A percentile compares a stretch with the other conserved stretches of the same genome.
phyloP scores from a whole-genome alignment of 2,329 filamentous ascomycete genomes.

The Hymenoscyphus scutula region DNA sequence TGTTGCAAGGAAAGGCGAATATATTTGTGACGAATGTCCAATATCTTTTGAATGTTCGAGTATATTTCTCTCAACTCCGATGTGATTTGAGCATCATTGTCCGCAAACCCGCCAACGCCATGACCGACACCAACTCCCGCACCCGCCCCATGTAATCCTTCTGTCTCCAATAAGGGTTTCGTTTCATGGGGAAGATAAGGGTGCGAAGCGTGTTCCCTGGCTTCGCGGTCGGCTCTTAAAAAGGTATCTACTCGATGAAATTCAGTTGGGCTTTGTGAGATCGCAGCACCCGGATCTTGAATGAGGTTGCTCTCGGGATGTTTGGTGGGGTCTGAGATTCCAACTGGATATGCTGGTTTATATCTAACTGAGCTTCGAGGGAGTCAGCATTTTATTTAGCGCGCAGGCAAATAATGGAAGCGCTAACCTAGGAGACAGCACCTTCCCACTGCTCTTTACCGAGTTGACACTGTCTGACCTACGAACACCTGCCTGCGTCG shows the following conservation, averaged over 20 bases:
- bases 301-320: slow-evolving; percentile 33
- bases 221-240: slow-evolving; percentile 32
- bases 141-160: slow-evolving; percentile 56
- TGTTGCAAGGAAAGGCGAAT: slow-evolving; percentile 81
- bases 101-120: slow-evolving; percentile 60
- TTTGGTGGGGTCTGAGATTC: slow-evolving; percentile 33
- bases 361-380: slow-evolving; percentile 26
- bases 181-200: slow-evolving; percentile 52
- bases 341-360: slow-evolving; percentile 29
- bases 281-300: slow-evolving; percentile 30
- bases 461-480: slow-evolving; percentile 33
- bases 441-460: slow-evolving; percentile 28
- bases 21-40: slow-evolving; percentile 86
- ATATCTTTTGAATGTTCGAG: slow-evolving; percentile 82
- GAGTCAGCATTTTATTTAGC: background rate
- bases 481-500: slow-evolving; percentile 25
- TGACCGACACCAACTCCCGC: slow-evolving; percentile 60
- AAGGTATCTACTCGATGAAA: slow-evolving; percentile 26
- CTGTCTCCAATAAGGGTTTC: slow-evolving; percentile 49
- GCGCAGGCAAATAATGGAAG: background rate
- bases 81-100: slow-evolving; percentile 76
- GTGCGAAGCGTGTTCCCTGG: slow-evolving; percentile 46
- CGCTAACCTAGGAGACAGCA: slow-evolving; percentile 23
- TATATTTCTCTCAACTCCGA: slow-evolving; percentile 84
- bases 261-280: slow-evolving; percentile 15